Percentiles rank a stretch among this genome's conserved stretches.
Conservation (phyloP, 345 rosid species). For the Euphorbia pulcherrima region DNA sequence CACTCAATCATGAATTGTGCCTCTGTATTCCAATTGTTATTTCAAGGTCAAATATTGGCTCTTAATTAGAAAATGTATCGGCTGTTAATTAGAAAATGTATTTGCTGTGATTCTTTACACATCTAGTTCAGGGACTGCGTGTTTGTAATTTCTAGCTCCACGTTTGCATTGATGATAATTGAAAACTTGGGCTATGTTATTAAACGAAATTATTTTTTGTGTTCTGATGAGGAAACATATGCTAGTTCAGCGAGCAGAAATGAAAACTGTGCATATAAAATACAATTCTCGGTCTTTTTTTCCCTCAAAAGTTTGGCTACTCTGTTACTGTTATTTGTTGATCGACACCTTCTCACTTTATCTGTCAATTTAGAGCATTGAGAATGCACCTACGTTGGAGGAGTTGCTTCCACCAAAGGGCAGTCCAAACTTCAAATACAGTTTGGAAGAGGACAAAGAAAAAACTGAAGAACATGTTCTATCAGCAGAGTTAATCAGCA, state of each 20-base stretch:
- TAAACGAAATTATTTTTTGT: not conserved
- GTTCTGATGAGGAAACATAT: not conserved
- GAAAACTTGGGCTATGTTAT: not conserved
- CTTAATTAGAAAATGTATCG: not conserved
- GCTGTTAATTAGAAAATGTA: not conserved
- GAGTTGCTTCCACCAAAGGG: slow-evolving; percentile 90
- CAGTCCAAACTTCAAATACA: slow-evolving; percentile 62
- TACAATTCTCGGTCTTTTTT: not conserved
- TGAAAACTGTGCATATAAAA: not conserved
- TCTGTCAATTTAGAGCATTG: slow-evolving; percentile 62
- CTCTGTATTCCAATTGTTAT: not conserved
- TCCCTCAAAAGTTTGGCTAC: not conserved
- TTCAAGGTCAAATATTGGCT: not conserved
- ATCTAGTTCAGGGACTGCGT: not conserved
- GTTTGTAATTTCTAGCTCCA: not conserved
- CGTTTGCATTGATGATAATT: not conserved
- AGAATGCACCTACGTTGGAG: slow-evolving; percentile 78
- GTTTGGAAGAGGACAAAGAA: slow-evolving; percentile 59
- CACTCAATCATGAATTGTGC: not conserved
- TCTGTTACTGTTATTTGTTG: slow-evolving; percentile 19
- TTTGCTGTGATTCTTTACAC: not conserved
- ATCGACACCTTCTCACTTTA: slow-evolving; percentile 5
- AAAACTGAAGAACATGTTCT: slow-evolving; percentile 61
- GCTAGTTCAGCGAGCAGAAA: not conserved
- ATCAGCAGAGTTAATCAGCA: slow-evolving; percentile 65